Evolutionary conservation across 176 grass and related monocot species (phyloP), one percentile per base, ranked within the genome.

Genomic region (Musa beccarii): DNA sequence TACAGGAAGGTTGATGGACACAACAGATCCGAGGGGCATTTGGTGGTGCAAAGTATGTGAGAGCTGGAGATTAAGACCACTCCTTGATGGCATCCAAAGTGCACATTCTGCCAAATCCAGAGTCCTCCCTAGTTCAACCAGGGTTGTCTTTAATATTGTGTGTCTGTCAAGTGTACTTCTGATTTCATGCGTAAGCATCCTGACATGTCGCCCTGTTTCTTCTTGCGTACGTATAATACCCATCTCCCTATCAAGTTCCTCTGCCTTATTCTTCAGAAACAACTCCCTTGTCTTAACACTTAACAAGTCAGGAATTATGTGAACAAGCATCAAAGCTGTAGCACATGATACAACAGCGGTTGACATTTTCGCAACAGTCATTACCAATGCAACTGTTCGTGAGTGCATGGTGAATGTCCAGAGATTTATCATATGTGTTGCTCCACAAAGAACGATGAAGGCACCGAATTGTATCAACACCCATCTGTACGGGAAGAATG

Each of bases 101-200:
- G 85, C 89, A 34, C 89, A 91, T 29, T 91, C 89, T 59, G 82
- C 85, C 1, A 91, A 75, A 52, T 80, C 83, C 72, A 91, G 52
- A 13, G 82, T 91, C 52, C 89, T 84, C 25, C 85, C 79, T 10
- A 91, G 83, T 80, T 91, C 85, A 26, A 91, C 89, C 9, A 91
- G 76, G 2, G 89, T 91, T 2, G 89, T 91, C 79, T 81, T 91
- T 12, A 91, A 66, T 76, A 91, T 91, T 6, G 89, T 91, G 65
- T 91, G 89, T 23, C 89, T 81, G 52, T 91, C 89, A 19, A 91
- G 80, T 54, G 85, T 87, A 51, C 89, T 91, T 53, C 89, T 75
- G 53, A 91, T 91, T 84, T 91, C 89, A 72, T 91, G 89, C 11
- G 89, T 91, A 78, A 91, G 83, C 89, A 91, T 91, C n/a, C 89